These are phyloP conservation scores for Pelargonium myrrhifolium DNA, from an alignment of 441 rosid species.

Conservation along the genomic window DNA sequence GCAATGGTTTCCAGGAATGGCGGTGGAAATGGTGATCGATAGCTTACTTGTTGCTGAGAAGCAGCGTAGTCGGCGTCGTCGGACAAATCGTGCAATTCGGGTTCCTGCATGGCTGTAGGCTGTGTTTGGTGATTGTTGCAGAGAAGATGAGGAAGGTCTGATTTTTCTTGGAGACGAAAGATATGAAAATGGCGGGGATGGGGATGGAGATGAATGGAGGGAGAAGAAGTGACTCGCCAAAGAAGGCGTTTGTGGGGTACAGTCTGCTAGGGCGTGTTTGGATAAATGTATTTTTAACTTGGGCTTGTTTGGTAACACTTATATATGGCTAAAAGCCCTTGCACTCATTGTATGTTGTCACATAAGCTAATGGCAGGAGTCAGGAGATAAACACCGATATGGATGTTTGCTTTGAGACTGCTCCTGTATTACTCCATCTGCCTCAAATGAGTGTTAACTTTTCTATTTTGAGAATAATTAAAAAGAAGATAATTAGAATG, in stretches of 20 bases:
- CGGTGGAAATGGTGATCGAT: not conserved
- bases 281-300: no score
- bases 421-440: no score
- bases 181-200: not conserved
- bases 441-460: no score
- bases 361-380: no score
- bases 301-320: no score
- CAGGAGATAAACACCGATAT: no score
- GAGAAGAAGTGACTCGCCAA: not conserved
- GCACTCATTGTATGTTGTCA: no score
- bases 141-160: constrained; percentile 10
- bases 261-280: no score
- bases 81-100: constrained; percentile 76
- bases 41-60: constrained; percentile 62
- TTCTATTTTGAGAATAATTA: no score
- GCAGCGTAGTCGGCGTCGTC: constrained; percentile 99
- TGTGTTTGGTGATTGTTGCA: not conserved
- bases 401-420: no score
- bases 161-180: not conserved
- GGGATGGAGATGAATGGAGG: not conserved
- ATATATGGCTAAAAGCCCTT: no score
- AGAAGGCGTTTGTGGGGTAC: constrained; percentile 1
- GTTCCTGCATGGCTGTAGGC: constrained; percentile 49
- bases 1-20: not conserved
- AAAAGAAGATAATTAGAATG: no score